phyloP scores from a whole-genome alignment of 169 alveolate genomes.

The Eimeria necatrix region DNA sequence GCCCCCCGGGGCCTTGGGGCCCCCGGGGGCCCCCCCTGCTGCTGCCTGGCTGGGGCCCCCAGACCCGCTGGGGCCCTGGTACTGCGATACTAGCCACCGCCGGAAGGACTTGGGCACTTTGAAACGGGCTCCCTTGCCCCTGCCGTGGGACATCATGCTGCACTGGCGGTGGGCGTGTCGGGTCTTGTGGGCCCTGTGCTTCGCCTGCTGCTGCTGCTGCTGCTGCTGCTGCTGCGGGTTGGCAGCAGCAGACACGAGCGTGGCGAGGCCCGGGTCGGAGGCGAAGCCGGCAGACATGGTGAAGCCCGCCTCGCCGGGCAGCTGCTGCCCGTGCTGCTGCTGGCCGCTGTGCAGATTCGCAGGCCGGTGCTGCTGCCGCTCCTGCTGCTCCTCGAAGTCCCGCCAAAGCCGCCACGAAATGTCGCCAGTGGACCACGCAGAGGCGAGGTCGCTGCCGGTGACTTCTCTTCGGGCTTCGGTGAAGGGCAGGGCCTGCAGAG shows the following conservation, averaged over 20 bases:
- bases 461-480: not conserved
- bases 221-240: not conserved
- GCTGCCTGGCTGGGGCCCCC: not conserved
- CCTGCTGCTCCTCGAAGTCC: constrained; percentile 26
- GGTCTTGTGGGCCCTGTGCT: not conserved
- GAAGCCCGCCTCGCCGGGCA: not conserved
- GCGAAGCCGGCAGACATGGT: not conserved
- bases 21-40: not conserved
- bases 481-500: constrained; percentile 7
- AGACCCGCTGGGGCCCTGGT: not conserved
- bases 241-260: not conserved
- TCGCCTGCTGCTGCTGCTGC: constrained; percentile 1
- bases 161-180: not conserved
- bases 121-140: not conserved
- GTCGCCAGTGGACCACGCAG: constrained; percentile 19
- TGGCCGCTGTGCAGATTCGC: not conserved
- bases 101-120: constrained; percentile 34
- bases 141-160: not conserved
- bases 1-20: constrained; percentile 9
- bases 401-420: constrained; percentile 16
- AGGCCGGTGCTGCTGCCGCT: constrained; percentile 33
- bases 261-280: not conserved
- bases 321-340: not conserved
- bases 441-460: constrained; percentile 34
- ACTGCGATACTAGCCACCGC: constrained; percentile 36